Evolutionary conservation across 2,329 filamentous ascomycete species (phyloP).

Genomic region (Myriosclerotinia duriaeana): DNA sequence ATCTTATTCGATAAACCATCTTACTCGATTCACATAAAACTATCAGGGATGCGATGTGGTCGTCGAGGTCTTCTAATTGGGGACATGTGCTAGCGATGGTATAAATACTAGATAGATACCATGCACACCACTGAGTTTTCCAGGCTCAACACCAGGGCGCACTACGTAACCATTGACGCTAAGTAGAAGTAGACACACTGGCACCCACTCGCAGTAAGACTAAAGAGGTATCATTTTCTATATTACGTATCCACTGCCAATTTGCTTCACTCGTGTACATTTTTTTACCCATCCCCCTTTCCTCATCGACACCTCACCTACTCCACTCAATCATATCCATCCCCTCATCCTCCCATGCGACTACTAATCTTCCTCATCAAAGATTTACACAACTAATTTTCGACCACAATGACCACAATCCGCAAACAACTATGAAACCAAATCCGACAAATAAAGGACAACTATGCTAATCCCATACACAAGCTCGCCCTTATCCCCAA

Average conservation of each 20-base stretch:
- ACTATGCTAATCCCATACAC: constrained; percentile 21
- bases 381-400: constrained; percentile 5
- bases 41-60: not conserved
- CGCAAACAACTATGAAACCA: constrained; percentile 12
- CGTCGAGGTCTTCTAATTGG: not conserved
- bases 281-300: not conserved
- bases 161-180: not conserved
- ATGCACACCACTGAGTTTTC: not conserved
- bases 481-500: constrained; percentile 16
- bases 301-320: not conserved
- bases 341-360: constrained; percentile 1
- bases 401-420: constrained; percentile 7
- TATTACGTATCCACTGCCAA: constrained; percentile 19
- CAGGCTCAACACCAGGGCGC: not conserved
- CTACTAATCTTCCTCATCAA: constrained; percentile 8
- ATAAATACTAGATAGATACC: not conserved
- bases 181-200: not conserved
- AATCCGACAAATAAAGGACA: constrained; percentile 10
- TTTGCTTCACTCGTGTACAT: constrained; percentile 18
- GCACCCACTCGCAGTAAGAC: not conserved
- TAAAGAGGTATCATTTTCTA: constrained; percentile 20
- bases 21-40: no score
- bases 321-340: constrained; percentile 2
- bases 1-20: no score
- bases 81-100: not conserved